A percentile compares a stretch with the other conserved stretches of the same genome.
These are phyloP conservation scores for Boletus bicolor DNA, from an alignment of 768 basidiomycete species.

Conservation along the genomic window DNA sequence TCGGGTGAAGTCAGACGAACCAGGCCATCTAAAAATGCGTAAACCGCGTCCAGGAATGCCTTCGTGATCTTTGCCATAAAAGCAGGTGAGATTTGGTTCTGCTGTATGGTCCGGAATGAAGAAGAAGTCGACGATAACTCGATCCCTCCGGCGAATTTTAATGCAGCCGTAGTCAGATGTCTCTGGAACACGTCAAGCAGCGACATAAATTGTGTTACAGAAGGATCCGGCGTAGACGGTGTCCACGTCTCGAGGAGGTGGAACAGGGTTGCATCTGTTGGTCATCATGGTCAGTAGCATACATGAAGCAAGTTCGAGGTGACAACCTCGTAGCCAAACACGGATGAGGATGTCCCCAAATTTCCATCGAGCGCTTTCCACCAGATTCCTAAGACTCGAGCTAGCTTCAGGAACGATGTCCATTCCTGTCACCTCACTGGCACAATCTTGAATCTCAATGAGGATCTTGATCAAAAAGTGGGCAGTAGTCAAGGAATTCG, in stretches of 20 bases:
- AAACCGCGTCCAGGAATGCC: constrained; percentile 81
- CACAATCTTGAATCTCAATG: constrained; percentile 81
- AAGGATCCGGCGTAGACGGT: constrained; percentile 55
- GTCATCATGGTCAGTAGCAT: constrained; percentile 4
- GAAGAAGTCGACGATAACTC: constrained; percentile 50
- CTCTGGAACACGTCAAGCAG: constrained; percentile 80
- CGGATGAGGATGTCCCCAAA: constrained; percentile 79
- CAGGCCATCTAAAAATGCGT: constrained; percentile 84
- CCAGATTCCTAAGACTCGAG: constrained; percentile 63
- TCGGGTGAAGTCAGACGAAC: constrained; percentile 76
- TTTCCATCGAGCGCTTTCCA: constrained; percentile 84
- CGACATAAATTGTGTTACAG: constrained; percentile 71
- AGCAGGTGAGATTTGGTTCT: constrained; percentile 57
- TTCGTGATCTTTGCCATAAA: constrained; percentile 75
- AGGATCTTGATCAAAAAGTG: constrained; percentile 79
- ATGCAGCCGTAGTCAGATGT: constrained; percentile 69
- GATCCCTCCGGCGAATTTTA: constrained; percentile 77
- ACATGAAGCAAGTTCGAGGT: not conserved
- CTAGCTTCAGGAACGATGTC: constrained; percentile 77
- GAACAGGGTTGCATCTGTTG: constrained; percentile 75
- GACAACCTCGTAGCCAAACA: constrained; percentile 79
- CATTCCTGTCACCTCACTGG: constrained; percentile 73
- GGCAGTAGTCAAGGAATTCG: constrained; percentile 79
- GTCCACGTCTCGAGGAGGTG: constrained; percentile 88
- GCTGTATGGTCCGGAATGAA: constrained; percentile 51